Evolutionary conservation across 2,329 filamentous ascomycete genomes (phyloP).

Genomic region (Tolypocladium endophyticum): DNA sequence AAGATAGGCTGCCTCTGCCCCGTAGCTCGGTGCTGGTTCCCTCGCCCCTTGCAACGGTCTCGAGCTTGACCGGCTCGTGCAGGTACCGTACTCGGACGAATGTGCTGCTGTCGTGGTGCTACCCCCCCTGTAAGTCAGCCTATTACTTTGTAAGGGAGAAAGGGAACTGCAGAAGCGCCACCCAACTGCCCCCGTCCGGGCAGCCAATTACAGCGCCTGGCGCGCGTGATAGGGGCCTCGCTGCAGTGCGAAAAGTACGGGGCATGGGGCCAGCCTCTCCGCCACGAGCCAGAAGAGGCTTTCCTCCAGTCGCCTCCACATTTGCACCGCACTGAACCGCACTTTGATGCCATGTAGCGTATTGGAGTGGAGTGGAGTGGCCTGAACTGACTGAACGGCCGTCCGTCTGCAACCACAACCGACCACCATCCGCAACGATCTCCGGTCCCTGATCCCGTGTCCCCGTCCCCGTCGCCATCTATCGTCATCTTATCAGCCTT

Average conservation of each 20-base stretch:
- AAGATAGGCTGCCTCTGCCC: background rate
- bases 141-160: background rate
- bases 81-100: background rate
- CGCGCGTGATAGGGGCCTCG: background rate
- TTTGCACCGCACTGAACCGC: background rate
- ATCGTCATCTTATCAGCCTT: background rate
- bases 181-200: background rate
- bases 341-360: background rate
- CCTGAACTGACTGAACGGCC: background rate
- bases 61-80: background rate
- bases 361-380: background rate
- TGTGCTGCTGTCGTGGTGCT: background rate
- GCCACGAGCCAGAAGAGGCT: background rate
- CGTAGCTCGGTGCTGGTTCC: background rate
- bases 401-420: background rate
- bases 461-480: background rate
- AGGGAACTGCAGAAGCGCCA: background rate
- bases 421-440: background rate
- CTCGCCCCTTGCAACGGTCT: background rate
- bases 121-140: background rate
- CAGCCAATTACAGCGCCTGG: background rate
- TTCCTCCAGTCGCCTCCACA: background rate
- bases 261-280: background rate
- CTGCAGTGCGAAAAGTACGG: background rate
- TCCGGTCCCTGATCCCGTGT: background rate